Evolutionary conservation across 2,329 filamentous ascomycete genomes (phyloP), one percentile per base, ranked within the genome.

Genomic region (Penicillium sp.): DNA sequence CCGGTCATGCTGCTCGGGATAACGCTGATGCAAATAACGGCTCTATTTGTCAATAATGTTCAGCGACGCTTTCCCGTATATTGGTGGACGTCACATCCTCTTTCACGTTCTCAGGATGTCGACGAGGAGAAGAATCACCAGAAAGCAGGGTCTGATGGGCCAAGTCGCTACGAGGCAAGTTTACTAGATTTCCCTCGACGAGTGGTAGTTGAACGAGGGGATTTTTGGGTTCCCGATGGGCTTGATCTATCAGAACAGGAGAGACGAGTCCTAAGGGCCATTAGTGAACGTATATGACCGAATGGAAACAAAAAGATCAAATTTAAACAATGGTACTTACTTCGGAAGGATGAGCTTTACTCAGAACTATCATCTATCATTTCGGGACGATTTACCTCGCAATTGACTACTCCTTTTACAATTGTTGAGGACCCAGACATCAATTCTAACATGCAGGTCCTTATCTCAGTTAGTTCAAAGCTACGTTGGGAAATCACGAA

Each of bases 31-130:
- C 71, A 88, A 28, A 71, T 60, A 1, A 79, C 82, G 1, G 87
- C 86, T 0, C 71, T 89, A 45, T 28, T 89, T 6, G 62, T 89
- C 53, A 89, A 90, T 64, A 91, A 91, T 56, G 72, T 89, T 2
- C 82, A 87, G 65, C 76, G 85, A 8, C 76, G 78, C 16, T 90
- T 83, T 56, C 88, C 88, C 0, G 58, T 81, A 2, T 90, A 88
- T 66, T 91, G 87, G 87, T 89, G 73, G 73, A 74, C 72, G 1
- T 63, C 72, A 10, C 63, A 67, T 23, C 58, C 64, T 23, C 58
- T 75, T 1, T 49, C 58, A 0, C 42, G 10, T 45, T 41, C 12
- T 24, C 49, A 42, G 31, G 9, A 29, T 7, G 36, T 51, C 4
- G 64, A 68, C 3, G 67, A 70, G 47, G 67, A 69, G 48, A 55